Conservation (phyloP, 345 rosid genomes). For the Bretschneidera sinensis region DNA sequence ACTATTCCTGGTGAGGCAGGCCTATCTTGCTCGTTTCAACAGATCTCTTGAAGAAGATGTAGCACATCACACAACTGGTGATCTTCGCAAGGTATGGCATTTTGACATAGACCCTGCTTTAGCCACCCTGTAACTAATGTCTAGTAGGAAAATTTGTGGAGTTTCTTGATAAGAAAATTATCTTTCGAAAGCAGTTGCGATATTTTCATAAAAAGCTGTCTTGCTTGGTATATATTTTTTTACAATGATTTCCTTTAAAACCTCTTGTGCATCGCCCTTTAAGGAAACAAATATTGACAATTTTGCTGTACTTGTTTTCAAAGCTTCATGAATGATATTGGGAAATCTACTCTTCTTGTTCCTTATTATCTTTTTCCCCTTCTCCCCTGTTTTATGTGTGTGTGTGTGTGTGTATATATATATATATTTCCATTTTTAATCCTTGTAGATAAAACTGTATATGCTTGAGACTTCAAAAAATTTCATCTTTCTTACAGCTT, state of each 20-base stretch:
- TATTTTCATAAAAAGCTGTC: no score
- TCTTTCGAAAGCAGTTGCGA: no score
- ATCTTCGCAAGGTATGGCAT: conserved; percentile 54
- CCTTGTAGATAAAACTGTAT: not conserved
- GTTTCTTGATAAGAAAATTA: no score
- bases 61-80: conserved; percentile 56
- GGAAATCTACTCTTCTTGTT: not conserved
- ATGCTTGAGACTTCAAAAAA: not conserved
- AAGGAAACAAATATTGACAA: no score
- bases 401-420: no score
- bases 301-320: not conserved
- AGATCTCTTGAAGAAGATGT: conserved; percentile 88
- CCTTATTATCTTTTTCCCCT: not conserved
- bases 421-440: no score
- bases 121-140: no score
- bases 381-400: not conserved
- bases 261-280: no score
- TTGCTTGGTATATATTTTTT: no score
- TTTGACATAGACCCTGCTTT: no score
- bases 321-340: not conserved
- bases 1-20: conserved; percentile 52
- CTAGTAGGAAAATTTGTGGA: no score
- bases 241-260: no score
- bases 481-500: conserved; percentile 31
- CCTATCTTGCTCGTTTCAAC: conserved; percentile 66